Base-by-base conservation (phyloP, 108 stramenopile genomes). In the Discostella stelligeroides region DNA sequence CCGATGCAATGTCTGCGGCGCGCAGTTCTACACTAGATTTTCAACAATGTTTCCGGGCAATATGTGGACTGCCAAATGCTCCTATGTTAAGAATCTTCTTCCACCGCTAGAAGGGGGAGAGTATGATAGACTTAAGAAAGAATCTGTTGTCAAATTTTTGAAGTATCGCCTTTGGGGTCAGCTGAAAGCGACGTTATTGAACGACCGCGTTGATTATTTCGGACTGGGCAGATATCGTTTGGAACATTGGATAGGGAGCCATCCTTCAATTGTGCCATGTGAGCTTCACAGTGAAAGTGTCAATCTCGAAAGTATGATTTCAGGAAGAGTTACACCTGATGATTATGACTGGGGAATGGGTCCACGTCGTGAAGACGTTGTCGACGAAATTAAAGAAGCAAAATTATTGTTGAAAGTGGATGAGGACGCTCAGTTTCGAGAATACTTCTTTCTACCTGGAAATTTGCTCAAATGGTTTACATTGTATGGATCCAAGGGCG, bases 181-280 rank as follows among this genome's bases (percentile, higher is more conserved):
- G 43, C 45, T 79, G 30, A 28, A 53, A 25, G 34, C 70, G 17
- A 79, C 70, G 4, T 45, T 79, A 58, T 41, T 79, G 55, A 70
- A 80, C 37, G 76, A 74, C 48, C 60, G 74, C 38, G 73, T 73
- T 47, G 77, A 73, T 48, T 81, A 70, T 41, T 76, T 81, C 64
- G 84, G 84, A 14, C 54, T 69, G 24, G 80, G 73, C n/a, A 76
- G 84, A 2, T 84, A 79, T 43, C 55, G 66, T 34, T 60, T 76
- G 40, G 84, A 84, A 34, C 80, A 84, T 66, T 84, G 84, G 84
- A 70, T 84, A 41, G 84, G 76, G 24, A 74, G 75, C 60, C 84
- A 84, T 70, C 73, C 84, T 5, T 75, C 81, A 2, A 70, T 82
- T 27, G 20, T 34, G n/a, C 84, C 84, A 0, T 85, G 84, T 54